Conservation (phyloP, 257 asterid genomes). For the Ligustrum vulgare region DNA sequence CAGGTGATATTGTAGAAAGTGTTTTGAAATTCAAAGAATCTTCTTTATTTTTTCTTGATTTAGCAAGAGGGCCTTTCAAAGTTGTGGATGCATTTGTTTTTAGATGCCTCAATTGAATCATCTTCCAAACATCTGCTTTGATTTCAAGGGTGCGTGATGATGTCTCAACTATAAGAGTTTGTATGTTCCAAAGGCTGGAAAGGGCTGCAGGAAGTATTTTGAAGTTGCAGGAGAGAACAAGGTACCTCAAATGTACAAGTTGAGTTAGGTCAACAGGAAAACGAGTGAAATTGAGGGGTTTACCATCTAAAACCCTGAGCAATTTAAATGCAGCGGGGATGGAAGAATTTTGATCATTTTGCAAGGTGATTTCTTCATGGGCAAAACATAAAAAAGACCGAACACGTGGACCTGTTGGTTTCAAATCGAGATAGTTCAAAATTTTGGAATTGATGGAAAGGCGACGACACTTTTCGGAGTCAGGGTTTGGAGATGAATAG, state of each 20-base stretch:
- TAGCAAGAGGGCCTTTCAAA: not conserved
- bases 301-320: slow-evolving; percentile 23
- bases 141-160: slow-evolving; percentile 10
- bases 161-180: slow-evolving; percentile 28
- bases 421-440: not conserved
- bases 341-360: not conserved
- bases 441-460: slow-evolving; percentile 21
- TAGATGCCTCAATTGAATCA: slow-evolving; percentile 32
- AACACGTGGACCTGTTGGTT: slow-evolving; percentile 11
- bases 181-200: slow-evolving; percentile 24
- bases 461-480: slow-evolving; percentile 7
- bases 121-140: slow-evolving; percentile 22
- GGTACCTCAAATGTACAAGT: slow-evolving; percentile 22
- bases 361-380: slow-evolving; percentile 6
- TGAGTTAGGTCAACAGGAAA: slow-evolving; percentile 13
- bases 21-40: slow-evolving; percentile 20
- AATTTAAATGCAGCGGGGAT: slow-evolving; percentile 15
- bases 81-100: not conserved
- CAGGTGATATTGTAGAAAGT: slow-evolving; percentile 9
- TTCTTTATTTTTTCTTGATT: not conserved
- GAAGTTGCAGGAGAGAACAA: slow-evolving; percentile 18
- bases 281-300: slow-evolving; percentile 13
- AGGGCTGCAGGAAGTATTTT: slow-evolving; percentile 4
- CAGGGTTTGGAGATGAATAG: not conserved
- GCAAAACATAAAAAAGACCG: slow-evolving; percentile 28